phyloP scores from a whole-genome alignment of 2,329 filamentous ascomycete species.

The Corinectria fuckeliana region DNA sequence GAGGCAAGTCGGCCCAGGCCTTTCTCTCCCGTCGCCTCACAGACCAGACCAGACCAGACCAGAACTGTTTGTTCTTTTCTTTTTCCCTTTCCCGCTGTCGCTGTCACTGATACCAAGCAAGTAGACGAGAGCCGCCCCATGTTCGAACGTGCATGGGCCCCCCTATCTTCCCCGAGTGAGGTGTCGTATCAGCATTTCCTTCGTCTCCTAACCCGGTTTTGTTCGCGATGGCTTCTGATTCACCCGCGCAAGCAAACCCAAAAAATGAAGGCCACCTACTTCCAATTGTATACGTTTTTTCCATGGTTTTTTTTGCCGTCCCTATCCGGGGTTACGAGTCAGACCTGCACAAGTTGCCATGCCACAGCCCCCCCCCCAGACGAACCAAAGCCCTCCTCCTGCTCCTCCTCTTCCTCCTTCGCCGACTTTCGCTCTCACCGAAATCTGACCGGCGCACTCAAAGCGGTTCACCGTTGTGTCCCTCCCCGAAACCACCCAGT shows the following conservation, averaged over 20 bases:
- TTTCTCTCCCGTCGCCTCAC: too few relatives aligned
- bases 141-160: constrained; percentile 6
- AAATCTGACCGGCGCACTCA: constrained; percentile 4
- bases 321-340: neutral
- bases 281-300: too few relatives aligned
- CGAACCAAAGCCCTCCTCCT: neutral
- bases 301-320: neutral
- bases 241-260: neutral
- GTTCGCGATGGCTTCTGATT: constrained; percentile 15
- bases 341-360: constrained; percentile 1
- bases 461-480: constrained; percentile 5
- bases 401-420: too few relatives aligned
- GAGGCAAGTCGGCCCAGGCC: too few relatives aligned
- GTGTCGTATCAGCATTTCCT: constrained; percentile 16
- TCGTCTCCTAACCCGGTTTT: neutral
- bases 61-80: too few relatives aligned
- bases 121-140: neutral
- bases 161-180: constrained; percentile 14
- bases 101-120: neutral
- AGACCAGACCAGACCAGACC: too few relatives aligned
- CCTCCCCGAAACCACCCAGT: neutral
- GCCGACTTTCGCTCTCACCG: neutral
- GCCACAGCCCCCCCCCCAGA: neutral
- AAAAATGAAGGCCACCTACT: neutral
- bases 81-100: neutral